Percentiles rank a stretch among this genome's conserved stretches.
These are phyloP conservation scores for Carallia brachiata DNA, from an alignment of 345 rosid species.

Conservation along the genomic window DNA sequence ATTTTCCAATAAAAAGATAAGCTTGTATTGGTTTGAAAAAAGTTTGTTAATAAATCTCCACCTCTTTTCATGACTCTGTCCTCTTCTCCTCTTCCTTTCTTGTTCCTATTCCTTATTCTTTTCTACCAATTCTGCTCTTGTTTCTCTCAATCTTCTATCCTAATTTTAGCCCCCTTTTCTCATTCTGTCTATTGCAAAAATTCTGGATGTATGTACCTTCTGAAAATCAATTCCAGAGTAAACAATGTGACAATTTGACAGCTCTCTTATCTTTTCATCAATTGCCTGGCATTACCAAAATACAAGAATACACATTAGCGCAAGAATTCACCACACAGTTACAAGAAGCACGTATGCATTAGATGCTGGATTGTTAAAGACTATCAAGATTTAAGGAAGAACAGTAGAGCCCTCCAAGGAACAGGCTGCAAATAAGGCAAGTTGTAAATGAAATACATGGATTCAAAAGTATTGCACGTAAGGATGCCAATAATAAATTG, in stretches of 20 bases:
- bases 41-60: too few relatives aligned
- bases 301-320: constrained; percentile 7
- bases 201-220: constrained; percentile 50
- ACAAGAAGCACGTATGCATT: too few relatives aligned
- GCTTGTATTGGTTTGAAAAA: too few relatives aligned
- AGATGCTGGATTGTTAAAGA: not conserved
- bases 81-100: too few relatives aligned
- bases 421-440: too few relatives aligned
- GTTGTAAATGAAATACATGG: not conserved
- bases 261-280: constrained; percentile 92
- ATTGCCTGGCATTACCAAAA: constrained; percentile 61
- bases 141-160: too few relatives aligned
- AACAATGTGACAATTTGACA: constrained; percentile 84
- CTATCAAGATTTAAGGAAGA: not conserved
- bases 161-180: too few relatives aligned
- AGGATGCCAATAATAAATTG: not conserved
- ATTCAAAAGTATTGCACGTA: not conserved
- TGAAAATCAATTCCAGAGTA: constrained; percentile 69
- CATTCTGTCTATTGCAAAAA: not conserved
- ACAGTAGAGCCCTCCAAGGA: too few relatives aligned
- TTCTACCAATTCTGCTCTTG: too few relatives aligned
- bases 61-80: too few relatives aligned
- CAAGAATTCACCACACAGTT: not conserved
- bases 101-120: too few relatives aligned
- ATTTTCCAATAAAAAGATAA: too few relatives aligned